Conservation (phyloP, 2,329 filamentous ascomycete genomes). For the Clarireedia sp. region DNA sequence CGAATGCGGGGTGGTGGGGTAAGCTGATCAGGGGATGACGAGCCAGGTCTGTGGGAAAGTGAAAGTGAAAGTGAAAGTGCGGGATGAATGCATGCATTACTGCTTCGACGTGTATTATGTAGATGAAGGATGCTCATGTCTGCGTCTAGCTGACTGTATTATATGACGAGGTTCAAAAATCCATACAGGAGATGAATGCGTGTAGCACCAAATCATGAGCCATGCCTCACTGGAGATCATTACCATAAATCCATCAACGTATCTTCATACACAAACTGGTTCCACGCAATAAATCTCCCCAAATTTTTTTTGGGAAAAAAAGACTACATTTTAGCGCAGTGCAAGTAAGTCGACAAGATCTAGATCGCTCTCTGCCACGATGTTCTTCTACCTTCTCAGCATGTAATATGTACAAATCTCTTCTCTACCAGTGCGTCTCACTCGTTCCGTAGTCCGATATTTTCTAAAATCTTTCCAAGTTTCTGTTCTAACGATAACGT, state of each 20-base stretch:
- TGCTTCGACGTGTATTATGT: not conserved
- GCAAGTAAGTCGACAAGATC: too few species aligned
- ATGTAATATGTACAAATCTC: not conserved
- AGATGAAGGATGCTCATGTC: not conserved
- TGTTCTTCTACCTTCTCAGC: too few species aligned
- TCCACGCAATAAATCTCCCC: too few species aligned
- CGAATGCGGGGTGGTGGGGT: not conserved
- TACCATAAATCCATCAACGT: too few species aligned
- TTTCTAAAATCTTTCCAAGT: not conserved
- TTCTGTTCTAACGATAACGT: not conserved
- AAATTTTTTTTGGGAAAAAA: too few species aligned
- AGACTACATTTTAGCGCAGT: too few species aligned
- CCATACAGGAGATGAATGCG: not conserved
- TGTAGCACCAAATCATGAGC: not conserved
- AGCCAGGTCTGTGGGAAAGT: not conserved
- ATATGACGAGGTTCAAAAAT: not conserved
- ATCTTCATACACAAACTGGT: too few species aligned
- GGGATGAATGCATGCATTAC: conserved; percentile 2
- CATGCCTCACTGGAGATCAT: too few species aligned
- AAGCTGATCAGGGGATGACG: not conserved
- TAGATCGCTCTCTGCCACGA: too few species aligned
- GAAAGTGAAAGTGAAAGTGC: not conserved
- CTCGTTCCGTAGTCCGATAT: too few species aligned
- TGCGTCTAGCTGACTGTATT: not conserved
- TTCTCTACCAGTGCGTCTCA: not conserved